These are phyloP conservation scores for Penicillium mononematosum DNA, from an alignment of 495 filamentous ascomycete genomes.

Conservation along the genomic window DNA sequence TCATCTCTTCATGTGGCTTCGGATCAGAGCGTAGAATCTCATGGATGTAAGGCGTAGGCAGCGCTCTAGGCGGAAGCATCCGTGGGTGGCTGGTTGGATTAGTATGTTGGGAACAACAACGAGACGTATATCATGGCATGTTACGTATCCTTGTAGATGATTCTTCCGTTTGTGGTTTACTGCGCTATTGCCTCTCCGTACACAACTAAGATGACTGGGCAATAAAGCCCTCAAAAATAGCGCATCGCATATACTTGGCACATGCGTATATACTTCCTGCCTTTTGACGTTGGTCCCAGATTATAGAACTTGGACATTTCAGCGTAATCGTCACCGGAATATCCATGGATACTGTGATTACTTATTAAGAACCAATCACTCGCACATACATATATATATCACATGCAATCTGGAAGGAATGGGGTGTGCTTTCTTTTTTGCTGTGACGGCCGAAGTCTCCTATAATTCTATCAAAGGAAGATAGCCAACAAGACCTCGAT, in stretches of 20 bases:
- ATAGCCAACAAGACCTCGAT: not conserved
- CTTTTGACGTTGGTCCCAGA: not conserved
- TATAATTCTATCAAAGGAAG: not conserved
- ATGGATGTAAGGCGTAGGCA: not conserved
- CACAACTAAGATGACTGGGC: not conserved
- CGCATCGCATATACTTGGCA: not conserved
- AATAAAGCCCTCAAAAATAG: not conserved
- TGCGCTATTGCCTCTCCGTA: not conserved
- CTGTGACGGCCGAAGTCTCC: not conserved
- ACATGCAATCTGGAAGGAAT: not conserved
- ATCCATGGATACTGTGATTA: no score
- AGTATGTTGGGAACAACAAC: not conserved
- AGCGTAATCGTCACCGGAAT: not conserved
- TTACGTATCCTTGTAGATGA: not conserved
- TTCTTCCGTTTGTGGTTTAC: no score
- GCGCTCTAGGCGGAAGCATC: not conserved
- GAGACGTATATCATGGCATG: not conserved
- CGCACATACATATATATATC: not conserved
- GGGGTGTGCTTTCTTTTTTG: not conserved
- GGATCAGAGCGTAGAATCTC: not conserved
- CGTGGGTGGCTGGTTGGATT: no score
- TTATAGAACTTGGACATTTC: not conserved
- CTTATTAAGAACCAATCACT: not conserved
- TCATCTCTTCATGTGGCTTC: not conserved
- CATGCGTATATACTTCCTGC: not conserved